Conservation (phyloP, 306 rosid species). For the Astragalus membranaceus region DNA sequence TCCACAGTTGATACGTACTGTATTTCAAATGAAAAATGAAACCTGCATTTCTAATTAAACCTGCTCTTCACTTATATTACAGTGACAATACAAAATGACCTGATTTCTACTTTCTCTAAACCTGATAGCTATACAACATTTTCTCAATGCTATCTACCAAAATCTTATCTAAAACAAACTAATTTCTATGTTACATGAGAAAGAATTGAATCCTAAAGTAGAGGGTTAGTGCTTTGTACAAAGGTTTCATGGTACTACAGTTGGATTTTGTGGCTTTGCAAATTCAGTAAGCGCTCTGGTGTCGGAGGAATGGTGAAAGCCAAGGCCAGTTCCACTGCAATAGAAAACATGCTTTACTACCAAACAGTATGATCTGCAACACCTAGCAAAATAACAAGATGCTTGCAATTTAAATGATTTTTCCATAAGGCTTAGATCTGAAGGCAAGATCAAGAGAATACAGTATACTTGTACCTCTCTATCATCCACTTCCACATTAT, state of each 20-base stretch:
- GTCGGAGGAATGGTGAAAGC: constrained; percentile 30
- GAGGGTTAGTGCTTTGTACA: constrained; percentile 76
- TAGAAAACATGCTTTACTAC: constrained; percentile 23
- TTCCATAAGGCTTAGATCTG: too few relatives aligned
- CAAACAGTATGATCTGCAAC: too few relatives aligned
- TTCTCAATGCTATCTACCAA: constrained; percentile 49
- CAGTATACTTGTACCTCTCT: too few relatives aligned
- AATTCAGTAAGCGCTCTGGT: constrained; percentile 41
- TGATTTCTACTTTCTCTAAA: constrained; percentile 53
- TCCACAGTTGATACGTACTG: neutral
- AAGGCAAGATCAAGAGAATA: too few relatives aligned
- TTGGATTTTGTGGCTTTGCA: constrained; percentile 37
- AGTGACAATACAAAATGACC: constrained; percentile 48
- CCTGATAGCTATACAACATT: too few relatives aligned
- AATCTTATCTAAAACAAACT: too few relatives aligned
- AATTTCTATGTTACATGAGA: constrained; percentile 62
- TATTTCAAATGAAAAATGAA: constrained; percentile 21
- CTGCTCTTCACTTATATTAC: constrained; percentile 45
- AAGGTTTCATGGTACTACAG: constrained; percentile 39
- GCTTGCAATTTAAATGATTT: too few relatives aligned
- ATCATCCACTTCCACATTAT: too few relatives aligned
- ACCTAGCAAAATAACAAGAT: too few relatives aligned
- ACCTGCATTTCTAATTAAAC: constrained; percentile 29
- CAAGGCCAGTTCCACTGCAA: constrained; percentile 23
- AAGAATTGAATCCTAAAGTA: constrained; percentile 56